Conservation (phyloP, 345 rosid species). For the Sapria himalayana region DNA sequence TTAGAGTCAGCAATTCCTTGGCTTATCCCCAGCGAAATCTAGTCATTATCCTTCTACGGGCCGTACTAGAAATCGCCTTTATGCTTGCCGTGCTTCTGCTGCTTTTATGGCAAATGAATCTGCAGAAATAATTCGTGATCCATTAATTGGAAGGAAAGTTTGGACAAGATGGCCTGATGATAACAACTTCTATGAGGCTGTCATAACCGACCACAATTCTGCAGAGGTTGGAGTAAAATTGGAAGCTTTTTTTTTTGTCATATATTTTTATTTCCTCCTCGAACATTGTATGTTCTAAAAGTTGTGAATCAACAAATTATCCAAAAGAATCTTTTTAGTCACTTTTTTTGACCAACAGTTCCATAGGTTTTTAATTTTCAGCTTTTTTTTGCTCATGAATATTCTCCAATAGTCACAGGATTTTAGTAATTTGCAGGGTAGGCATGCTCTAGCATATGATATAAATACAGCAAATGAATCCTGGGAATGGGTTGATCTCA, state of each 20-base stretch:
- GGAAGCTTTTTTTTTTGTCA: constrained; percentile 1
- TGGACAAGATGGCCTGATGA: constrained; percentile 99
- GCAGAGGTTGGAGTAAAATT: constrained; percentile 42
- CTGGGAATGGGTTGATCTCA: constrained; percentile 94
- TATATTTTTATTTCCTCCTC: neutral
- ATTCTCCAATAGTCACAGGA: neutral
- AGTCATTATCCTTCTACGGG: constrained; percentile 41
- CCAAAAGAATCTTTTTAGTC: neutral
- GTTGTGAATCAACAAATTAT: neutral
- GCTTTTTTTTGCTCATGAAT: neutral
- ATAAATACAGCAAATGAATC: constrained; percentile 39
- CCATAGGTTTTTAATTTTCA: neutral
- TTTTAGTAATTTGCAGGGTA: constrained; percentile 35
- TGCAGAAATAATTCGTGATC: constrained; percentile 24
- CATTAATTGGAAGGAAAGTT: constrained; percentile 64
- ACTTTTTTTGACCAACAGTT: neutral
- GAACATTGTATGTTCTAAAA: neutral
- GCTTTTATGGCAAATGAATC: constrained; percentile 30
- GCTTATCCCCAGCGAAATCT: constrained; percentile 19
- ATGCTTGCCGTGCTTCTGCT: constrained; percentile 23
- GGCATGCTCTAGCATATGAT: constrained; percentile 87
- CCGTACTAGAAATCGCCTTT: constrained; percentile 33
- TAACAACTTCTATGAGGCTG: constrained; percentile 77
- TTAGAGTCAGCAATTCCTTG: constrained; percentile 21
- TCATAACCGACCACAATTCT: constrained; percentile 63